Percentiles rank a stretch among this genome's conserved stretches.
Evolutionary conservation across 2,329 filamentous ascomycete species (phyloP).

Genomic region (Trichoderma endophyticum): DNA sequence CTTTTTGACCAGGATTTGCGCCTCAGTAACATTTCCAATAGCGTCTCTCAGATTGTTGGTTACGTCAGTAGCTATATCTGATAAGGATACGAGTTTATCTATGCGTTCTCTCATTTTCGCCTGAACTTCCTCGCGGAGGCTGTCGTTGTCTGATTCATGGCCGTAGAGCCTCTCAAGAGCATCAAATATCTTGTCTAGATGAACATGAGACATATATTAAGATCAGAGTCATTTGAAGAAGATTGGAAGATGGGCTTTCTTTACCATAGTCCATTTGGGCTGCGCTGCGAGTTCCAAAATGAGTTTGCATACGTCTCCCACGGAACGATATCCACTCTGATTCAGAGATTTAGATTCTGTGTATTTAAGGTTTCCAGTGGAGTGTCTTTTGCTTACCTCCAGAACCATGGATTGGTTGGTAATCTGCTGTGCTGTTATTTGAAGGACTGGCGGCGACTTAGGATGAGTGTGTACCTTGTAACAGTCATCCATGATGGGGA

Average conservation of each 20-base stretch:
- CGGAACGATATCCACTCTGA: background rate
- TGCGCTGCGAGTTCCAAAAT: background rate
- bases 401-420: background rate
- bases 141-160: background rate
- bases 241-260: background rate
- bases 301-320: background rate
- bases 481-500: background rate
- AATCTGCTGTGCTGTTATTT: background rate
- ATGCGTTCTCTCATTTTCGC: background rate
- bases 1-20: background rate
- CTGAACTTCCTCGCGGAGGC: background rate
- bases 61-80: background rate
- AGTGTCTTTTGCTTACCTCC: background rate
- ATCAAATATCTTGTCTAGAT: background rate
- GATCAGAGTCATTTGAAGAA: background rate
- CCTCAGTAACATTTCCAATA: background rate
- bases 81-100: background rate
- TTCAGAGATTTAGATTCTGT: background rate
- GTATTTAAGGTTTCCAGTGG: accelerated
- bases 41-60: background rate
- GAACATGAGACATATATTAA: background rate
- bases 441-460: background rate
- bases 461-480: background rate
- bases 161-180: background rate
- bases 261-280: background rate